Base-by-base conservation (phyloP, 805 yeast species). In the Schizosaccharomyces lindneri region DNA sequence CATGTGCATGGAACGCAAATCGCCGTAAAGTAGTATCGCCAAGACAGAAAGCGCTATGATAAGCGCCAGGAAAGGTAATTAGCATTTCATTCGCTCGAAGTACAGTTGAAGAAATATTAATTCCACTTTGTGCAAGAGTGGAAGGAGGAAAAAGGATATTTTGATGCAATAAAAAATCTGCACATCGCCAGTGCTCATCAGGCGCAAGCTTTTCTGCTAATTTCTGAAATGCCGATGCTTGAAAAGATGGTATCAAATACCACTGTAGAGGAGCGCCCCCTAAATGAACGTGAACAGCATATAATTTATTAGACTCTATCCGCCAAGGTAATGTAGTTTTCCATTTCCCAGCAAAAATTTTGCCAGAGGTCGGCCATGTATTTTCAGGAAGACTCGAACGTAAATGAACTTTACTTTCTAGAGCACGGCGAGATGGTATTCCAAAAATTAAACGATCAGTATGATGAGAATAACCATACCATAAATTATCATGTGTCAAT, bases 11-110 rank as follows among this genome's bases (percentile, higher is more conserved):
- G 32, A 51, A 51, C n/a, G n/a, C 57, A 51, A 51, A 29, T 19
- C 57, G 57, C 19, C 36, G 57, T 21, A 51, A 29, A 21, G 27
- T n/a, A 6, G 57, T 29, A 29, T 51, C 36, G 13, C 94, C 95
- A 66, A 78, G 82, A 66, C 87, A 87, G 72, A 83, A 84, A 0
- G 95, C 95, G 0, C 95, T 82, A 70, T 87, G 95, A 67, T 86
- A 86, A 0, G 95, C 95, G 68, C 79, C 84, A 0, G 95, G 95
- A 68, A 82, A 87, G 0, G 95, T 86, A 5, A 87, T 82, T 66
- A 87, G 82, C 65, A 86, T 86, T 68, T 87, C 95, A 61, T 71
- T 75, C 68, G 84, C 81, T 62, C 77, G 69, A 69, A 87, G 95
- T 0, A 82, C 76, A 4, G 85, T 75, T 62, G 75, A 79, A 69